A percentile compares a stretch with the other conserved stretches of the same genome.
Evolutionary conservation across 495 filamentous ascomycete genomes (phyloP).

Genomic region (Penicillium daleae): DNA sequence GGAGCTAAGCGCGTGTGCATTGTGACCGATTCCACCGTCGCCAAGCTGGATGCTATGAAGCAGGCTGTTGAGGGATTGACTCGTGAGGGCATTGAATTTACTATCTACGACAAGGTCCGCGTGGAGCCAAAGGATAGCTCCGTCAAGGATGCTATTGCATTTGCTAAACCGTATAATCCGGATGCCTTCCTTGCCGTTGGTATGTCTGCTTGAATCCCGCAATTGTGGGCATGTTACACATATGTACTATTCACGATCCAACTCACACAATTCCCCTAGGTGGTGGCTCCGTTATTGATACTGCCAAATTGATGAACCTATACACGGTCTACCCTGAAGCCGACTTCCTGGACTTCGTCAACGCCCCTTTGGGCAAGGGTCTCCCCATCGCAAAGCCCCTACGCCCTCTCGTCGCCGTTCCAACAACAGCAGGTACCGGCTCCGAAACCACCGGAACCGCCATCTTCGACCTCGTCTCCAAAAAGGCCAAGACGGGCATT

Average conservation of each 20-base stretch:
- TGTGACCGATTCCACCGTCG: constrained; percentile 83
- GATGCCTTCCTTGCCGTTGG: constrained; percentile 95
- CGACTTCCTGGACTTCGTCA: constrained; percentile 95
- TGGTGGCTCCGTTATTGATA: constrained; percentile 88
- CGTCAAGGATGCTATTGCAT: constrained; percentile 84
- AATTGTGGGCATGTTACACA: background rate
- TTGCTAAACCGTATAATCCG: constrained; percentile 73
- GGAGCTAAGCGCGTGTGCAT: constrained; percentile 83
- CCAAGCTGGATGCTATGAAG: constrained; percentile 80
- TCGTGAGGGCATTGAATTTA: constrained; percentile 75
- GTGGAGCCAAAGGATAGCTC: constrained; percentile 94
- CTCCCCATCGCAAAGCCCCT: constrained; percentile 79
- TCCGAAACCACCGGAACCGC: constrained; percentile 96
- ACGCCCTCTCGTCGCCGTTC: constrained; percentile 84
- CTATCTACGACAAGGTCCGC: constrained; percentile 74
- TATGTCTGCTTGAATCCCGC: constrained; percentile 27
- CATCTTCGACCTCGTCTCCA: constrained; percentile 91
- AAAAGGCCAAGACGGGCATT: constrained; percentile 91
- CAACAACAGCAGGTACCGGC: constrained; percentile 94
- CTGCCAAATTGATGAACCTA: constrained; percentile 97
- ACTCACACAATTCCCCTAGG: constrained; percentile 30
- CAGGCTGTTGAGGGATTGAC: constrained; percentile 77
- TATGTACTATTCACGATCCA: background rate
- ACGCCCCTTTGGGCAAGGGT: constrained; percentile 89
- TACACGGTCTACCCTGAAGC: constrained; percentile 87